A percentile compares a stretch with the other conserved stretches of the same genome.
Evolutionary conservation across 164 flowering plant species (phyloP).

Genomic region (Tinospora cordifolia): DNA sequence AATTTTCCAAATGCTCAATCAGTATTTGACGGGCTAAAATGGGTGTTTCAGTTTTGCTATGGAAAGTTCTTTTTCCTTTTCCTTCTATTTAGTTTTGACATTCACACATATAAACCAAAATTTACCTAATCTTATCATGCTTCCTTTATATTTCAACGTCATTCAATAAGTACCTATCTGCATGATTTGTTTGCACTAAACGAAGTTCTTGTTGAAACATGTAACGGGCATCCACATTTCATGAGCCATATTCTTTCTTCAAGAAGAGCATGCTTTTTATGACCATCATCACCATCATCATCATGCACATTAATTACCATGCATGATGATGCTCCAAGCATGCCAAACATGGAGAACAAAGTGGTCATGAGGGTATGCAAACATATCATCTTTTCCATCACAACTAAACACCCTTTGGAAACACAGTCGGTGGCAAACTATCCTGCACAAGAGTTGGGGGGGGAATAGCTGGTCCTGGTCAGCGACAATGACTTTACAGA

Average conservation of each 20-base stretch:
- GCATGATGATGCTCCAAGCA: neutral
- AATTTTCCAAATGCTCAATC: too few species aligned
- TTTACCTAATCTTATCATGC: too few species aligned
- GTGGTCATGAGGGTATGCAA: neutral
- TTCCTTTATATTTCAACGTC: too few species aligned
- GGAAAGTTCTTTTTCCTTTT: too few species aligned
- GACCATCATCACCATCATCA: too few species aligned
- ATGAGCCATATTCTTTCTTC: neutral
- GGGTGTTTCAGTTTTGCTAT: too few species aligned
- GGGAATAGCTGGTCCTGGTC: neutral
- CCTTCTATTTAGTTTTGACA: too few species aligned
- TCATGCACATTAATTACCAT: neutral
- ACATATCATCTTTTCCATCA: neutral
- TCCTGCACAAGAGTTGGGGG: neutral
- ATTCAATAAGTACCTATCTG: too few species aligned
- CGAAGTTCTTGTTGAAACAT: neutral
- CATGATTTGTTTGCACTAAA: neutral
- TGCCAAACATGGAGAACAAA: neutral
- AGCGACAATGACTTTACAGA: neutral
- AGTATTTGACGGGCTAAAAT: too few species aligned
- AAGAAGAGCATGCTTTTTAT: neutral
- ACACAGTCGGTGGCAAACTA: neutral
- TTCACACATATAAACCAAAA: too few species aligned
- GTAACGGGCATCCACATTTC: neutral
- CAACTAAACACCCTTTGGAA: neutral